These are phyloP conservation scores for Myriosclerotinia scirpicola DNA, from an alignment of 2,329 filamentous ascomycete species.

Conservation along the genomic window DNA sequence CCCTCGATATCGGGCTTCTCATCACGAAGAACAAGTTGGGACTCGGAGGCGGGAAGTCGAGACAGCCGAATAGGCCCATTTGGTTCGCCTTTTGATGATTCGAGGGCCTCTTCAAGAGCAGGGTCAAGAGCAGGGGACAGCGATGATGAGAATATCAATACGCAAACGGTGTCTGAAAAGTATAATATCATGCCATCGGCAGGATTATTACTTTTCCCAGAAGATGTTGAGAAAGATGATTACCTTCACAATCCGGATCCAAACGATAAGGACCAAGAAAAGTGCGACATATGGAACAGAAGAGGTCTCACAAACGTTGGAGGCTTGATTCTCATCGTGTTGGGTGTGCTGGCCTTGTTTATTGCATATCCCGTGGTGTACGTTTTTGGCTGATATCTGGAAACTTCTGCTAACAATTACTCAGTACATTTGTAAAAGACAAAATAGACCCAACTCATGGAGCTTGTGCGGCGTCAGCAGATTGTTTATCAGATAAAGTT, in stretches of 20 bases:
- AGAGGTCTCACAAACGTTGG: slow-evolving; percentile 65
- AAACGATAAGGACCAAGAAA: slow-evolving; percentile 58
- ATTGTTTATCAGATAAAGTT: slow-evolving; percentile 42
- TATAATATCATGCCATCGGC: slow-evolving; percentile 70
- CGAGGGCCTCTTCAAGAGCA: slow-evolving; percentile 31
- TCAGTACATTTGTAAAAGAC: slow-evolving; percentile 56
- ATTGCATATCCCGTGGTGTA: slow-evolving; percentile 71
- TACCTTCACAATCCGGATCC: slow-evolving; percentile 70
- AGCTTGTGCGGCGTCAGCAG: slow-evolving; percentile 43
- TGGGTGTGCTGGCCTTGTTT: slow-evolving; percentile 64
- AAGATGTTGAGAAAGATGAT: slow-evolving; percentile 73
- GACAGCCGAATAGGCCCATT: slow-evolving; percentile 48
- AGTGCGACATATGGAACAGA: slow-evolving; percentile 64
- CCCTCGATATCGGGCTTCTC: slow-evolving; percentile 49
- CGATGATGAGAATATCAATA: slow-evolving; percentile 65
- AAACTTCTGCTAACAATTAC: slow-evolving; percentile 32
- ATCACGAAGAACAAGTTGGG: slow-evolving; percentile 65
- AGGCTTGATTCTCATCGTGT: slow-evolving; percentile 57
- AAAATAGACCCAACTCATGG: slow-evolving; percentile 35
- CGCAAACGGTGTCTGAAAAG: slow-evolving; percentile 71
- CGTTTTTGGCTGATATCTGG: slow-evolving; percentile 39
- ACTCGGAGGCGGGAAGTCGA: slow-evolving; percentile 56
- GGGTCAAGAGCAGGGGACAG: slow-evolving; percentile 47
- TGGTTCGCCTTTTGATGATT: slow-evolving; percentile 42
- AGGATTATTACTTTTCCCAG: slow-evolving; percentile 65